Percentiles rank a stretch among this genome's conserved stretches.
phyloP scores from a whole-genome alignment of 129 eudicot genomes.

The Flaveria sonorensis region DNA sequence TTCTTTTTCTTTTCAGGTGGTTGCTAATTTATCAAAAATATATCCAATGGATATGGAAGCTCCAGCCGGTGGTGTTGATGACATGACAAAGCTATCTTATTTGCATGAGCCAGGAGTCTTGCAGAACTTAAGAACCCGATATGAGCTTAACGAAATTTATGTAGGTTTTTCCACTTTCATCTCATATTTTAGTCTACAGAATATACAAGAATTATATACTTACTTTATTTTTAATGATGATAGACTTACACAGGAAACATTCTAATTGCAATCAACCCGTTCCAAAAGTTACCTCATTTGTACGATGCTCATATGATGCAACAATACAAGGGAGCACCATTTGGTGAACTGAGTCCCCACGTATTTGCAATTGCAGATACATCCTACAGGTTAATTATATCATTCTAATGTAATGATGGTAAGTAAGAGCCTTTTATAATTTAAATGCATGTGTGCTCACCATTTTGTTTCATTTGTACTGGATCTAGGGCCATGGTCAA shows the following conservation, averaged over 20 bases:
- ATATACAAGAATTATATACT: background rate
- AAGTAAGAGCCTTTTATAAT: slow-evolving; percentile 7
- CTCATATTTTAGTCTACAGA: background rate
- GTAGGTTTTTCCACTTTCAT: slow-evolving; percentile 44
- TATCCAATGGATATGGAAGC: slow-evolving; percentile 96
- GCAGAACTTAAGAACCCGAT: slow-evolving; percentile 75
- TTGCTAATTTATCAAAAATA: slow-evolving; percentile 68
- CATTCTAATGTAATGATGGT: slow-evolving; percentile 7
- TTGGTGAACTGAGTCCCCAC: slow-evolving; percentile 97
- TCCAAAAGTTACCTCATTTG: slow-evolving; percentile 91
- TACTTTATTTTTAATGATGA: slow-evolving; percentile 21
- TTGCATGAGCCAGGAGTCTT: slow-evolving; percentile 97
- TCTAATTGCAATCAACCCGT: slow-evolving; percentile 96
- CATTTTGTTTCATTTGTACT: slow-evolving; percentile 10
- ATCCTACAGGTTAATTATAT: slow-evolving; percentile 67
- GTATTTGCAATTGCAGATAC: slow-evolving; percentile 98
- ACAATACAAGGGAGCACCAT: slow-evolving; percentile 96
- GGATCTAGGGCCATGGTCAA: slow-evolving; percentile 85
- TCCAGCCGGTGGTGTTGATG: slow-evolving; percentile 98
- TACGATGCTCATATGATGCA: slow-evolving; percentile 95
- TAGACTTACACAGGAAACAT: slow-evolving; percentile 99
- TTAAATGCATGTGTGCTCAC: slow-evolving; percentile 16
- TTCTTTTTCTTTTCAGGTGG: slow-evolving; percentile 49
- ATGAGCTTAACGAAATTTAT: slow-evolving; percentile 94
- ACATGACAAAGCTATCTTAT: slow-evolving; percentile 95